Base-by-base conservation (phyloP, 345 rosid species). In the Gossypium mustelinum region DNA sequence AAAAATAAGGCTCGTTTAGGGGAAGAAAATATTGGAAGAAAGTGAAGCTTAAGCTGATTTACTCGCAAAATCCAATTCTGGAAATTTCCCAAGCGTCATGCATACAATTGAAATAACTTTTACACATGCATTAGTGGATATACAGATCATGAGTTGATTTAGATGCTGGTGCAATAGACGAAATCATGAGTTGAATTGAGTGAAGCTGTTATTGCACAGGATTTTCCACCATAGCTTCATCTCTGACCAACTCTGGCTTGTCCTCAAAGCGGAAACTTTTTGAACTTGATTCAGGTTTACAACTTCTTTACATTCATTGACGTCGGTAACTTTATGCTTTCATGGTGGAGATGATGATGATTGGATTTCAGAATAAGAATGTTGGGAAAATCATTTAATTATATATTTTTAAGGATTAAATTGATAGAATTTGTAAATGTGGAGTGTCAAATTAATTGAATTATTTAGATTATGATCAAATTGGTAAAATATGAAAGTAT, bases 201-300 rank as follows among this genome's bases (percentile, higher is more conserved):
- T 47, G 56, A 45, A 51, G 41, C 22, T 25, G 48, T 84, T 77
- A 81, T 70, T 81, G 83, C 63, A 77, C 70, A 4, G 79, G 79
- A 75, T 78, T 80, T 73, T 84, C 87, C 64, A 79, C 80, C 34
- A 70, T 80, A 64, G 67, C 81, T 39, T 75, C 79, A 55, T 77
- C 79, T 51, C 52, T 54, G 63, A 43, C 52, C 29, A 68, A 11
- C 71, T 81, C 84, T 34, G 76, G 73, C 70, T 77, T 78, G 52
- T 75, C 44, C 75, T 84, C 87, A 4, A 79, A 67, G 68, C 80
- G 73, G 51, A 76, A 75, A 72, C 83, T 87, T 78, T 87, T 89
- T 13, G 75, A 77, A 62, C 80, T 70, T 50, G 57, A 75, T 79
- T 80, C 81, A 62, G 81, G 70, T 54, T 74, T 77, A 10, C 43